Conservation (phyloP, 2,329 filamentous ascomycete species). For the Cyphellophora europaea region DNA sequence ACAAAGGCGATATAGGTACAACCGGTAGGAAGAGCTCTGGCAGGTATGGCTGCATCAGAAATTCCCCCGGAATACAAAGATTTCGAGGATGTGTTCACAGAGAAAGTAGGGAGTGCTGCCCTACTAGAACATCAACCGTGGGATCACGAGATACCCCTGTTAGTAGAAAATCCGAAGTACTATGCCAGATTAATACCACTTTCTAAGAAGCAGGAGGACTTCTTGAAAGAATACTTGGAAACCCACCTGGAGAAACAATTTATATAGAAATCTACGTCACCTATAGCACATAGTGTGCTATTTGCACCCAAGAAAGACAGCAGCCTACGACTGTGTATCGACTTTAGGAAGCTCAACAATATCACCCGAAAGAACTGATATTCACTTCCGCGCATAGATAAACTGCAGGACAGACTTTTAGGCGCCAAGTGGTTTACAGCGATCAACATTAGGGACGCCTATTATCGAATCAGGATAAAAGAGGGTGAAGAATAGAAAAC, state of each 20-base stretch:
- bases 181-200: too few species aligned
- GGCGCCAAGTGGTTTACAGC: slow-evolving; percentile 12
- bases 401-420: neutral
- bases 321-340: slow-evolving; percentile 23
- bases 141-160: too few species aligned
- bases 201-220: too few species aligned
- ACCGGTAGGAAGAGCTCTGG: too few species aligned
- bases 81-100: too few species aligned
- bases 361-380: slow-evolving; percentile 27
- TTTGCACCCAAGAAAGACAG: slow-evolving; percentile 25
- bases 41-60: too few species aligned
- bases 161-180: too few species aligned
- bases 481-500: slow-evolving; percentile 16
- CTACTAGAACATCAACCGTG: too few species aligned
- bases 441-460: slow-evolving; percentile 14
- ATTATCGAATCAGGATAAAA: slow-evolving; percentile 9
- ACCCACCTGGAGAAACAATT: slow-evolving; percentile 12
- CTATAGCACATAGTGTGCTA: slow-evolving; percentile 19
- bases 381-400: slow-evolving; percentile 22
- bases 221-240: slow-evolving; percentile 13
- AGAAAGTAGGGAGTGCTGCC: too few species aligned
- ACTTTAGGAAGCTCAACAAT: slow-evolving; percentile 27
- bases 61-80: too few species aligned
- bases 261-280: slow-evolving; percentile 13
- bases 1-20: too few species aligned